Percentiles rank a stretch among this genome's conserved stretches.
Evolutionary conservation across 805 yeast genomes (phyloP).

Genomic region (Metschnikowia picachoensis): DNA sequence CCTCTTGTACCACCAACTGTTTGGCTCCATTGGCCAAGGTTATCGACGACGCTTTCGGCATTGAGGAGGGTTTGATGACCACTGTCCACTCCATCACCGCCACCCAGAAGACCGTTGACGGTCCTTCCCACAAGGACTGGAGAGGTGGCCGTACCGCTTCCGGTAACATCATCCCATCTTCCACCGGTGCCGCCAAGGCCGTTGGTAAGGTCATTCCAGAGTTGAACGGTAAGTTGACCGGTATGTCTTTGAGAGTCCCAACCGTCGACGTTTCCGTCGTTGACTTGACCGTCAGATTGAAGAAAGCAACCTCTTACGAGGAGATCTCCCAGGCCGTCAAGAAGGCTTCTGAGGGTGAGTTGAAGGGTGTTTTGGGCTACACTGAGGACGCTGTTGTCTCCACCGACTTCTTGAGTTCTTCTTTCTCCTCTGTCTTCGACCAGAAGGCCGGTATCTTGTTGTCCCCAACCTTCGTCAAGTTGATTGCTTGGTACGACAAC

Average conservation of each 20-base stretch:
- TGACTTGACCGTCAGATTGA: conserved; percentile 82
- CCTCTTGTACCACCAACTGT: conserved; percentile 95
- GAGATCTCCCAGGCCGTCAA: conserved; percentile 75
- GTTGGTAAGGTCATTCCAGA: conserved; percentile 93
- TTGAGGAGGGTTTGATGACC: conserved; percentile 92
- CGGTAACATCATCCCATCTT: conserved; percentile 91
- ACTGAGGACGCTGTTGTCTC: conserved; percentile 92
- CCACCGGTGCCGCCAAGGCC: conserved; percentile 98
- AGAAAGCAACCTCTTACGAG: conserved; percentile 73
- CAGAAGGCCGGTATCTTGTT: conserved; percentile 87
- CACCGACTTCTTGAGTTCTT: conserved; percentile 80
- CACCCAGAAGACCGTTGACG: conserved; percentile 94
- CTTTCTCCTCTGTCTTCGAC: conserved; percentile 85
- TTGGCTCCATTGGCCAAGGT: conserved; percentile 93
- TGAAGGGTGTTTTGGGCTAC: conserved; percentile 83
- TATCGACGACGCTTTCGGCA: conserved; percentile 78
- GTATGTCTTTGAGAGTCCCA: conserved; percentile 92
- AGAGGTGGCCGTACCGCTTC: conserved; percentile 98
- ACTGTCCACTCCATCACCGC: conserved; percentile 96
- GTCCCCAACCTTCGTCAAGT: conserved; percentile 85
- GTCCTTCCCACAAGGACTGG: conserved; percentile 98
- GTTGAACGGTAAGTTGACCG: conserved; percentile 89
- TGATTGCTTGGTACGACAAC: conserved; percentile 93
- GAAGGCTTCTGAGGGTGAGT: conserved; percentile 71
- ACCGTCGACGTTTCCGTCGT: conserved; percentile 92